Evolutionary conservation across 768 basidiomycete species (phyloP).

Genomic region (Hortiboletus flavorubellus): DNA sequence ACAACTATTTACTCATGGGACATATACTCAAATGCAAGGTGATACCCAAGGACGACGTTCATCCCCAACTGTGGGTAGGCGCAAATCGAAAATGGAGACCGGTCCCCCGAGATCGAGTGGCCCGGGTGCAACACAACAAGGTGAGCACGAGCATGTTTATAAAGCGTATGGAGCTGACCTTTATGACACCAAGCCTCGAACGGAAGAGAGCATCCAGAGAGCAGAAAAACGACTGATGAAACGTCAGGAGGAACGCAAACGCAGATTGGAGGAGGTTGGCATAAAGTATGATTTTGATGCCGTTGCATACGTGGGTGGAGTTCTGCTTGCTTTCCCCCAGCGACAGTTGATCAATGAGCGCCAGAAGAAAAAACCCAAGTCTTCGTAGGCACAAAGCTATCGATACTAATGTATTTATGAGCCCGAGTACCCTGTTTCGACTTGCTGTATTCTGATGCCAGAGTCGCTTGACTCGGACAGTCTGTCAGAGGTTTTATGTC

Average conservation of each 20-base stretch:
- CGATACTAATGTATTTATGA: neutral
- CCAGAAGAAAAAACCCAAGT: constrained; percentile 37
- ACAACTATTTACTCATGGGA: constrained; percentile 95
- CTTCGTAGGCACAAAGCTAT: constrained; percentile 12
- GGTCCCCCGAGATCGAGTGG: constrained; percentile 71
- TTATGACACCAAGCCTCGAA: constrained; percentile 53
- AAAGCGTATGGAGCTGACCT: constrained; percentile 2
- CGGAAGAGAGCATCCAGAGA: constrained; percentile 61
- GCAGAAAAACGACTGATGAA: constrained; percentile 68
- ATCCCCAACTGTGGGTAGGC: constrained; percentile 95
- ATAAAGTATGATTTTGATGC: constrained; percentile 84
- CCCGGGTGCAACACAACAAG: constrained; percentile 77
- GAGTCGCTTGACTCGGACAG: neutral
- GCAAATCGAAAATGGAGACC: constrained; percentile 88
- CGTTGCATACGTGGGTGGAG: constrained; percentile 74
- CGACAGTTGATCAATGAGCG: neutral
- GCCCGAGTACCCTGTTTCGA: neutral
- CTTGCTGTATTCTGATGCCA: too few species aligned
- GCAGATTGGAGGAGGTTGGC: constrained; percentile 73
- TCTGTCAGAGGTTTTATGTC: too few species aligned
- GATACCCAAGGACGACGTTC: constrained; percentile 85
- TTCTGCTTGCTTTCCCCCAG: neutral
- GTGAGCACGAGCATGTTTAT: constrained; percentile 35
- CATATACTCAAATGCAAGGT: constrained; percentile 91
- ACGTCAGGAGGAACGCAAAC: constrained; percentile 73